Base-by-base conservation (phyloP, 2,329 filamentous ascomycete species). In the Talaromyces albobiverticillius region DNA sequence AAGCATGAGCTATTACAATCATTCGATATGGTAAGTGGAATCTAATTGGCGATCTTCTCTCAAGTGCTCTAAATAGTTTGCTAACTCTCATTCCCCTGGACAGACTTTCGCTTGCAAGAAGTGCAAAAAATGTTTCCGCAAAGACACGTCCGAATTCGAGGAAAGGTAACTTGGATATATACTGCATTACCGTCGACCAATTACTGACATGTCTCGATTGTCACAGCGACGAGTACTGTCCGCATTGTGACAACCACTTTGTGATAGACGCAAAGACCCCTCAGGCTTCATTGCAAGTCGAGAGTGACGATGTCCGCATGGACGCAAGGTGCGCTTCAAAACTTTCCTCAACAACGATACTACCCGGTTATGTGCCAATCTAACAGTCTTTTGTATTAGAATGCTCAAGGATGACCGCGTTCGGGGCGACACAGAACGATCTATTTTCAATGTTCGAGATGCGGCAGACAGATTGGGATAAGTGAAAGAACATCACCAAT, bases 181-280 rank as follows among this genome's bases (percentile, higher is more conserved):
- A 10, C 26, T 29, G 5, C 26, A 6, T 29, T 29, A 29, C 26
- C 26, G 9, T 32, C 42, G 31, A 22, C 8, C 31, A 16, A 20
- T 42, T 11, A 3, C 46, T 45, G 26, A 38, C 25, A 53, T 29
- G n/a, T n/a, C n/a, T 18, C 20, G 16, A 23, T 26, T 18, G 3
- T 41, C 36, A 34, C 36, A 83, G 89, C 70, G 94, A 99, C 76
- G 95, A 99, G 72, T 99, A 95, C 80, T 99, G 94, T 79, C 95
- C 94, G 20, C 90, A 96, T 77, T 99, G 94, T 79, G 94, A 99
- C 71, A 99, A 99, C 76, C 95, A 99, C 75, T 99, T 92, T 68
- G 88, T 99, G 36, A 80, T 99, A 60, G 92, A 97, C 4, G 95
- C 94, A 49, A 74, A 88, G 62, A 89, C 87, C 4, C 90, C 94